Evolutionary conservation across 2,329 filamentous ascomycete species (phyloP).

Genomic region (Fusarium concolor): DNA sequence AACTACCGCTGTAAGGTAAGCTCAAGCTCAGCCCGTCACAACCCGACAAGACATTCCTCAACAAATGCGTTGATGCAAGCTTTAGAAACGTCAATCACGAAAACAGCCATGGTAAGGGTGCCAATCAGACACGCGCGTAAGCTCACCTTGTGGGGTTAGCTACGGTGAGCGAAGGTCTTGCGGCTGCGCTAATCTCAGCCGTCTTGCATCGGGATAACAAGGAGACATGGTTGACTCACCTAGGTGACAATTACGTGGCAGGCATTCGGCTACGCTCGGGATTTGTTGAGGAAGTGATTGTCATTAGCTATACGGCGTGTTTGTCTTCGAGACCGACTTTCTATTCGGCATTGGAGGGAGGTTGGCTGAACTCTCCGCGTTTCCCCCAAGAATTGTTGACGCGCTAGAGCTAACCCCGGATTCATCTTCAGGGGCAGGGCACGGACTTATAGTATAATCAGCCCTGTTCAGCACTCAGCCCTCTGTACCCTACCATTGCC

Average conservation of each 20-base stretch:
- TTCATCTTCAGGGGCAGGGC: slow-evolving; percentile 31
- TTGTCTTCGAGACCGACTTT: not conserved
- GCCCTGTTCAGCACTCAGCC: slow-evolving; percentile 3
- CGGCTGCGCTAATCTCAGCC: slow-evolving; percentile 29
- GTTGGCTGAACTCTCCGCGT: not conserved
- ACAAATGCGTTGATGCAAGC: slow-evolving; percentile 24
- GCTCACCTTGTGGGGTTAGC: slow-evolving; percentile 26
- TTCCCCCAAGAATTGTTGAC: slow-evolving; percentile 29
- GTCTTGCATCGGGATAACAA: slow-evolving; percentile 36
- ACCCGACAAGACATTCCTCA: slow-evolving; percentile 16
- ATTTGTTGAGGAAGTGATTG: slow-evolving; percentile 18
- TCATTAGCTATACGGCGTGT: not conserved
- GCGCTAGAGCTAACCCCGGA: slow-evolving; percentile 37
- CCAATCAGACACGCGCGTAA: slow-evolving; percentile 8
- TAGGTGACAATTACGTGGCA: slow-evolving; percentile 30
- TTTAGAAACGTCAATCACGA: slow-evolving; percentile 23
- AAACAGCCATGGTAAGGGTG: not conserved
- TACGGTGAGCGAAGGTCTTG: not conserved
- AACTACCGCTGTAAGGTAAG: not conserved
- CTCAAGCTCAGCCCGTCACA: slow-evolving; percentile 11
- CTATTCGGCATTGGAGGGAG: not conserved
- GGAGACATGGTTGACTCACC: slow-evolving; percentile 31
- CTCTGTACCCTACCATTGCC: no score
- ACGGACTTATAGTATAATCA: slow-evolving; percentile 19
- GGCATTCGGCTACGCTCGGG: slow-evolving; percentile 30